Percentiles rank a stretch among this genome's conserved stretches.
Conservation (phyloP, 768 basidiomycete genomes). For the Tremella yokohamensis region DNA sequence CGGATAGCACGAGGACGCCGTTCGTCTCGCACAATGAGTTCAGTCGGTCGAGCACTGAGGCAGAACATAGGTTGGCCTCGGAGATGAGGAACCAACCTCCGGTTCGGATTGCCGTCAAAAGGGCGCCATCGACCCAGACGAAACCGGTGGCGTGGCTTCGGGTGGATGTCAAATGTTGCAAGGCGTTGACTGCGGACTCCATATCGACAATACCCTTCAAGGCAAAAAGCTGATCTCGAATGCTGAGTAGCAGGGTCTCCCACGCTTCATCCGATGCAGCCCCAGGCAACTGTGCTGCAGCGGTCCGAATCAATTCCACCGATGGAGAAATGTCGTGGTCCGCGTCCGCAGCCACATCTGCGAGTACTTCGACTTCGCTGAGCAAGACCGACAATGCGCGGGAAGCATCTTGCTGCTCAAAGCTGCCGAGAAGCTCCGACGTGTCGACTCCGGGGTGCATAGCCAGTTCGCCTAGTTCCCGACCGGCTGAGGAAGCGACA, state of each 20-base stretch:
- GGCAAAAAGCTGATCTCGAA: background rate
- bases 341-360: constrained; percentile 2
- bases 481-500: constrained; percentile 69
- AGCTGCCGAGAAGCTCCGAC: constrained; percentile 88
- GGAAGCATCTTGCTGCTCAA: constrained; percentile 74
- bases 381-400: background rate
- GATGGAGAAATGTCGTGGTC: background rate
- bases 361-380: constrained; percentile 6
- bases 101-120: constrained; percentile 75
- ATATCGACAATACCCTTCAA: constrained; percentile 8
- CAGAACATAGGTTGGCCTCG: constrained; percentile 87
- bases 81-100: constrained; percentile 90
- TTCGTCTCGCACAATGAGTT: constrained; percentile 91
- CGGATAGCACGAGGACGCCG: constrained; percentile 78
- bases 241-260: background rate
- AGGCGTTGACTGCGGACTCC: background rate
- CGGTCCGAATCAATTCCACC: background rate
- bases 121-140: constrained; percentile 92
- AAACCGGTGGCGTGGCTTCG: constrained; percentile 59
- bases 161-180: background rate
- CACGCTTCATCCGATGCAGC: background rate
- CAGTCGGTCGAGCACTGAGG: constrained; percentile 91
- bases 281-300: background rate
- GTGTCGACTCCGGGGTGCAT: constrained; percentile 87
- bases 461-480: constrained; percentile 65